These are phyloP conservation scores for Phialocephala subalpina DNA, from an alignment of 2,329 filamentous ascomycete species.

Conservation along the genomic window DNA sequence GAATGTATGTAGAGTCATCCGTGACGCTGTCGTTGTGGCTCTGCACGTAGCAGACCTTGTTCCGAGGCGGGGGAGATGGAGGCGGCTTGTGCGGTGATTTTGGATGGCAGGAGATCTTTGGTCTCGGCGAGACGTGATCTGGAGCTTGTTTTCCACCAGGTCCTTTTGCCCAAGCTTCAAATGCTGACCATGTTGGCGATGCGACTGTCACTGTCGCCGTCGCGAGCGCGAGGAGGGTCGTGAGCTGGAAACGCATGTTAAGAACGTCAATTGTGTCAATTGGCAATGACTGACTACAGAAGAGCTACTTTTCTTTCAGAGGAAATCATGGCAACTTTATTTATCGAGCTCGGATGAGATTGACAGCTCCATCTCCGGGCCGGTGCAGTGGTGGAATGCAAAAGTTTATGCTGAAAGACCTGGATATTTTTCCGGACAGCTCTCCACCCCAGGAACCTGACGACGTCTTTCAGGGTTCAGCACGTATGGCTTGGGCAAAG, in stretches of 20 bases:
- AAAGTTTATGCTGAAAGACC: slow-evolving; percentile 18
- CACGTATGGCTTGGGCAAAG: slow-evolving; percentile 7
- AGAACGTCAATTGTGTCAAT: slow-evolving; percentile 8
- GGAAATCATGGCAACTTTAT: slow-evolving; percentile 32
- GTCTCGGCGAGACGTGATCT: slow-evolving; percentile 37
- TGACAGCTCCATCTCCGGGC: slow-evolving; percentile 5
- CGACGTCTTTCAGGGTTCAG: slow-evolving; percentile 15
- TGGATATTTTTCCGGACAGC: slow-evolving; percentile 38
- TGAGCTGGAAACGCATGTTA: slow-evolving; percentile 40
- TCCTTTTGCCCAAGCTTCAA: slow-evolving; percentile 29
- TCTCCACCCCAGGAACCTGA: slow-evolving; percentile 16
- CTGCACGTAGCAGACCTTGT: slow-evolving; percentile 40
- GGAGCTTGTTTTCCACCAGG: slow-evolving; percentile 20
- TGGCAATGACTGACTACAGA: not conserved
- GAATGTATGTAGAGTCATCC: slow-evolving; percentile 53
- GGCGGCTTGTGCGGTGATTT: slow-evolving; percentile 32
- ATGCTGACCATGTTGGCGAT: slow-evolving; percentile 31
- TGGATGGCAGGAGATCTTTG: slow-evolving; percentile 33
- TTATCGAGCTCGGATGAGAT: slow-evolving; percentile 11
- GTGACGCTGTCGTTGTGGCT: slow-evolving; percentile 37
- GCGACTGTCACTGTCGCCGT: slow-evolving; percentile 36
- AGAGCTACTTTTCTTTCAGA: not conserved
- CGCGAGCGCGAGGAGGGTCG: slow-evolving; percentile 31
- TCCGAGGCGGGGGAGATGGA: slow-evolving; percentile 31
- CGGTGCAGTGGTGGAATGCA: slow-evolving; percentile 17